Evolutionary conservation across 495 filamentous ascomycete genomes (phyloP), one percentile per base, ranked within the genome.

Genomic region (Tuber calosporum): DNA sequence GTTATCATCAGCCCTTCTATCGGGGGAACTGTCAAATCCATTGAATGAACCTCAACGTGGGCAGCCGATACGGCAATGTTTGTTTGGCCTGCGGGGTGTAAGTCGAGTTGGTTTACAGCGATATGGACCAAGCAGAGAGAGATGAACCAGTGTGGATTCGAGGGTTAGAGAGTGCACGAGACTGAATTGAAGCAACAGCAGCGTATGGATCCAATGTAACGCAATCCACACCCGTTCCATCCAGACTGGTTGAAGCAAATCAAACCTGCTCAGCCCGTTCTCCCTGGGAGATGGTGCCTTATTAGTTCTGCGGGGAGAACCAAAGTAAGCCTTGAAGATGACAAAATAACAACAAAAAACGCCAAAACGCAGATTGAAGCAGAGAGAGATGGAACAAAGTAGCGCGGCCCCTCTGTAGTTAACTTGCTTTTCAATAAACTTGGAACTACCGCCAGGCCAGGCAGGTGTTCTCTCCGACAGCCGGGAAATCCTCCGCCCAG

Each of bases 401-500:
- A 62, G 53, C 34, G 53, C 19, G 53, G 53, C 26, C 30, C 26
- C 53, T 62, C 53, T 6, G 4, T 62, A 26, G n/a, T 62, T 41
- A 74, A 71, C 77, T 77, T 71, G 70, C 34, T 67, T 72, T 76
- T 67, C 74, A 45, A 72, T 71, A 78, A 34, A 62, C 53, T 19
- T 11, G 53, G 53, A 62, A 34, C 53, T 62, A 34, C 30, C 67
- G 75, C 73, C 62, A 68, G 75, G 69, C 70, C 58, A 70, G 43
- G 68, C 70, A 39, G 43, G 42, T 67, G 62, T 77, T 68, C 73
- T 70, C 75, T 71, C 76, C 75, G 76, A 73, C 70, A 77, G 34
- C 74, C 76, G 74, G 76, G 75, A 77, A 77, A 78, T 78, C 77
- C 76, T 77, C 76, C 76, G 76, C 74, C 69, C 77, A 71, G 76